Base-by-base conservation (phyloP, 2,329 filamentous ascomycete genomes). In the Pezicula radicicola region DNA sequence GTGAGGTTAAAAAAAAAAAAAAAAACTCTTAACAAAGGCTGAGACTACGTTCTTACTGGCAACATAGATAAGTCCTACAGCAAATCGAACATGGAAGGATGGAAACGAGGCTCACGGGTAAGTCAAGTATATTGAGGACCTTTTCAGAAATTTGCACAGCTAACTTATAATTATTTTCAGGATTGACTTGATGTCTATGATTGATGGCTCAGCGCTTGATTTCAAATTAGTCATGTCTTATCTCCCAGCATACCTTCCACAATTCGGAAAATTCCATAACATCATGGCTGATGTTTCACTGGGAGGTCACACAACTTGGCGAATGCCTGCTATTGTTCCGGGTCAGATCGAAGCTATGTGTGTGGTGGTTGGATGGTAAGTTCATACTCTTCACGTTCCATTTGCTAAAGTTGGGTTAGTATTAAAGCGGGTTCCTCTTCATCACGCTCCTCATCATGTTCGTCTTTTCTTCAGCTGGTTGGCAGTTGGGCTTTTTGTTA, bases 141-240 rank as follows among this genome's bases (percentile, higher is more conserved):
- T 9, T 28, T 18, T 16, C 13, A 1, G 3, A 7, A 41, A 15
- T 12, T 12, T 15, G 15, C 15, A 28, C 3, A 4, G 19, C 36
- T 43, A 16, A 43, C 16, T 6, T 33, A 4, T 33, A 13, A 10
- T 33, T 16, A 13, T 12, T 33, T 16, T 19, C 19, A 58, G 56
- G 3, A 50, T 54, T 19, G 56, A 59, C 50, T 16, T 59, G 8
- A 30, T 57, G 4, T 53, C 52, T 10, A 13, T 50, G 5, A 55
- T 59, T 13, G 55, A 44, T n/a, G 54, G 50, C 27, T 58, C 56
- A 42, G 50, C 56, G 16, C 50, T 56, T 48, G 56, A 58, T 40
- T 58, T 58, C 52, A 58, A 58, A 44, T 52, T 58, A 19, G 44
- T 59, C 2, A 48, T 57, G 15, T 46, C 54, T 30, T 57, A 55